These are phyloP conservation scores for Coniochaeta sp. DNA, from an alignment of 2,329 filamentous ascomycete genomes.

Conservation along the genomic window DNA sequence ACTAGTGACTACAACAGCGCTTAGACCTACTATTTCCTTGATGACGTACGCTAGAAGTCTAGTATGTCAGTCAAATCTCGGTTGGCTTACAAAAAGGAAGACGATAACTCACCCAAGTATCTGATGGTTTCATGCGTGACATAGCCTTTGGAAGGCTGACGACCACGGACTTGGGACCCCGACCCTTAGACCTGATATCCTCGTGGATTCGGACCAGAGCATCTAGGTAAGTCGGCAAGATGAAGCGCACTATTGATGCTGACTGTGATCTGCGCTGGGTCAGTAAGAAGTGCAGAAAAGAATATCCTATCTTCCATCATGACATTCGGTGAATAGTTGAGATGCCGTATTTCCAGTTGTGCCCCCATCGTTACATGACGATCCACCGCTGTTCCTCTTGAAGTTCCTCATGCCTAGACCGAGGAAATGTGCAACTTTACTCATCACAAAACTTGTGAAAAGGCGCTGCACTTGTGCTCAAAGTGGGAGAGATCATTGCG, in stretches of 20 bases:
- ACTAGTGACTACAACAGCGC: background rate
- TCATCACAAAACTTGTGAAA: too few species aligned
- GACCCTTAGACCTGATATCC: background rate
- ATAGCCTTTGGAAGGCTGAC: conserved; percentile 5
- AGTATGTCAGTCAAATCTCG: too few species aligned
- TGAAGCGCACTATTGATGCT: conserved; percentile 18
- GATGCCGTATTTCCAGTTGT: conserved; percentile 22
- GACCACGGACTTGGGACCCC: conserved; percentile 1
- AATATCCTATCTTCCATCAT: conserved; percentile 17
- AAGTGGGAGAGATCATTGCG: too few species aligned
- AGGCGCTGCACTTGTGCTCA: too few species aligned
- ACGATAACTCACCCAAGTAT: too few species aligned
- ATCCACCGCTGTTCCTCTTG: too few species aligned
- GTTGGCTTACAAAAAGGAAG: too few species aligned
- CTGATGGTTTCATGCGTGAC: too few species aligned
- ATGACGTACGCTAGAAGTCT: background rate
- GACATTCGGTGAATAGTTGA: conserved; percentile 13
- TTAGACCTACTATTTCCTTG: background rate
- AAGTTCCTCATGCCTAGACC: too few species aligned
- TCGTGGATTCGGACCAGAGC: conserved; percentile 1
- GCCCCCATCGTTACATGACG: conserved; percentile 20
- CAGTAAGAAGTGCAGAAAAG: conserved; percentile 26
- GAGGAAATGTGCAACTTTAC: too few species aligned
- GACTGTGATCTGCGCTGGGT: conserved; percentile 19
- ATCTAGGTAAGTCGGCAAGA: background rate